phyloP scores from a whole-genome alignment of 805 yeast genomes.

The Spathaspora boniae region DNA sequence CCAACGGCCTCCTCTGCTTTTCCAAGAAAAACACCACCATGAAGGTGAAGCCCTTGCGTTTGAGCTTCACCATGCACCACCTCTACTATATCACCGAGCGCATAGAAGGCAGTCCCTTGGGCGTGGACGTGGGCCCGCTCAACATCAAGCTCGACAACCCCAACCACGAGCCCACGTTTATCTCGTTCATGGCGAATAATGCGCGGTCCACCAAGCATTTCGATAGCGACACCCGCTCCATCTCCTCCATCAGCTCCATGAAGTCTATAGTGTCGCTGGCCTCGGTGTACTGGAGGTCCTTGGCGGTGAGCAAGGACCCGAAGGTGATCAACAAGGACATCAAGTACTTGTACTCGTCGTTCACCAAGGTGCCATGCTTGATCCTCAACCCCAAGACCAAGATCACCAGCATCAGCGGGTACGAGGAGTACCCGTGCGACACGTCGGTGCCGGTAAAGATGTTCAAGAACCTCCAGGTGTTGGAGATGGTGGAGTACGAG shows the following conservation, averaged over 20 bases:
- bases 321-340: constrained; percentile 48
- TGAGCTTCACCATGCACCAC: constrained; percentile 61
- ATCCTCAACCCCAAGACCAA: constrained; percentile 58
- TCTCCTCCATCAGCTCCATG: constrained; percentile 57
- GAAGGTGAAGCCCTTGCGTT: constrained; percentile 49
- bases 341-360: constrained; percentile 57
- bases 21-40: constrained; percentile 31
- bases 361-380: constrained; percentile 63
- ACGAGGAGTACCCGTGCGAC: constrained; percentile 70
- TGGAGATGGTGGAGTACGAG: constrained; percentile 58
- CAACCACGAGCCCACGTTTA: constrained; percentile 50
- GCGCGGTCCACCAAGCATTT: constrained; percentile 40
- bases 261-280: constrained; percentile 47
- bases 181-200: constrained; percentile 57
- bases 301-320: constrained; percentile 36
- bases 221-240: constrained; percentile 46
- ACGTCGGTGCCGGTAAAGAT: constrained; percentile 61
- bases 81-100: constrained; percentile 57
- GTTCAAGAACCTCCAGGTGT: constrained; percentile 59
- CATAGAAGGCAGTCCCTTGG: constrained; percentile 46
- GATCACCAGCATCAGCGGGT: constrained; percentile 54
- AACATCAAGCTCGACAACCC: constrained; percentile 57
- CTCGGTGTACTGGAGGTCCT: constrained; percentile 38
- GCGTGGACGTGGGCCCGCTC: constrained; percentile 58
- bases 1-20: constrained; percentile 55